Percentiles rank a stretch among this genome's conserved stretches.
Conservation (phyloP, 345 rosid genomes). For the Litchi chinensis region DNA sequence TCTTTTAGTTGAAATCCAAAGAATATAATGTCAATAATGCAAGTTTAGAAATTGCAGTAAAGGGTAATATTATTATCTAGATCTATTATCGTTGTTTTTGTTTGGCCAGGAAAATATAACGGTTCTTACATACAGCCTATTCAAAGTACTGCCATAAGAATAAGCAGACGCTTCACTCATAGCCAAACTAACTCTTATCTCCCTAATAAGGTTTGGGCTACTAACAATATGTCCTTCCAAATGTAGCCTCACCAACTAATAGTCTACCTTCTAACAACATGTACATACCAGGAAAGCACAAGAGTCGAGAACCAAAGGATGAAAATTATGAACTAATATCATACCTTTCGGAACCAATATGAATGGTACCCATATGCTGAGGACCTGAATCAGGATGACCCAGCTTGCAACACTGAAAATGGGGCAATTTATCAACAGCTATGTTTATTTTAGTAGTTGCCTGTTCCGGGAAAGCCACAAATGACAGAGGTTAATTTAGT, state of each 20-base stretch:
- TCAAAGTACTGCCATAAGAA: neutral
- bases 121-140: neutral
- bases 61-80: neutral
- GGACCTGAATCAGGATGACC: constrained; percentile 50
- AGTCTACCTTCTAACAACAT: neutral
- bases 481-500: neutral
- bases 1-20: too few species aligned
- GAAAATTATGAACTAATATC: neutral
- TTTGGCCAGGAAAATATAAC: neutral
- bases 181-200: neutral
- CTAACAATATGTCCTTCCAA: neutral
- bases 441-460: constrained; percentile 57
- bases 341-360: constrained; percentile 58
- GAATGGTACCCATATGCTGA: constrained; percentile 61
- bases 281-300: neutral
- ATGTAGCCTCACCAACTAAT: neutral
- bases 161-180: neutral
- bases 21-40: too few species aligned
- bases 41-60: neutral
- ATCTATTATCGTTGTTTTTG: neutral
- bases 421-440: constrained; percentile 50
- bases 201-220: neutral
- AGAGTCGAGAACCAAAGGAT: neutral
- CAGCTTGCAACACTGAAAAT: constrained; percentile 46
- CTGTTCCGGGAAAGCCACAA: constrained; percentile 31